These are phyloP conservation scores for Aspergillus conjunctus DNA, from an alignment of 495 filamentous ascomycete species.

Conservation along the genomic window DNA sequence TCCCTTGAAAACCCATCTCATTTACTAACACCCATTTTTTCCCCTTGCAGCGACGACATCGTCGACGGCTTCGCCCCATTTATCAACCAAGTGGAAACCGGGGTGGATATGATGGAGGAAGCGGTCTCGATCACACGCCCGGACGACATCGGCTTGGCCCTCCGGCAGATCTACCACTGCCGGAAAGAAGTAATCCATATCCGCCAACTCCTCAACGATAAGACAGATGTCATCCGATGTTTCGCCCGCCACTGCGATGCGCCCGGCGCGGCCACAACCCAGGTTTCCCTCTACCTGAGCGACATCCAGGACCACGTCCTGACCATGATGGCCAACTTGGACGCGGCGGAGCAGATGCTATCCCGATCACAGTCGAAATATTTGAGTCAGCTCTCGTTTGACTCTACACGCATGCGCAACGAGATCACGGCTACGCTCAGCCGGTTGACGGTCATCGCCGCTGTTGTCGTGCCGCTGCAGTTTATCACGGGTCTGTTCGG, in stretches of 20 bases:
- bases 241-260: slow-evolving; percentile 94
- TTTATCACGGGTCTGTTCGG: slow-evolving; percentile 86
- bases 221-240: slow-evolving; percentile 89
- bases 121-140: slow-evolving; percentile 78
- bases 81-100: slow-evolving; percentile 72
- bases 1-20: too few relatives aligned
- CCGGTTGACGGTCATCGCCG: slow-evolving; percentile 83
- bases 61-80: slow-evolving; percentile 87
- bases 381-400: slow-evolving; percentile 81
- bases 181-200: slow-evolving; percentile 87
- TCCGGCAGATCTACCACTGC: slow-evolving; percentile 79
- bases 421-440: slow-evolving; percentile 72
- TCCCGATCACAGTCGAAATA: slow-evolving; percentile 86
- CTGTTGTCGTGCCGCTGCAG: slow-evolving; percentile 86
- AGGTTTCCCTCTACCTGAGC: slow-evolving; percentile 86
- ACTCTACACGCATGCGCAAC: slow-evolving; percentile 75
- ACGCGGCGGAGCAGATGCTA: slow-evolving; percentile 91
- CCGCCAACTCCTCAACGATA: slow-evolving; percentile 84
- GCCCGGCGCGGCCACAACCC: slow-evolving; percentile 76
- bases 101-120: slow-evolving; percentile 87
- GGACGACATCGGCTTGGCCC: slow-evolving; percentile 75
- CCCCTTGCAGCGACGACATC: slow-evolving; percentile 73
- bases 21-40: slow-evolving; percentile 6
- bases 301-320: slow-evolving; percentile 97
- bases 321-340: slow-evolving; percentile 89